Conservation (phyloP, 177 flowering plant genomes). For the Vitis hybrid region DNA sequence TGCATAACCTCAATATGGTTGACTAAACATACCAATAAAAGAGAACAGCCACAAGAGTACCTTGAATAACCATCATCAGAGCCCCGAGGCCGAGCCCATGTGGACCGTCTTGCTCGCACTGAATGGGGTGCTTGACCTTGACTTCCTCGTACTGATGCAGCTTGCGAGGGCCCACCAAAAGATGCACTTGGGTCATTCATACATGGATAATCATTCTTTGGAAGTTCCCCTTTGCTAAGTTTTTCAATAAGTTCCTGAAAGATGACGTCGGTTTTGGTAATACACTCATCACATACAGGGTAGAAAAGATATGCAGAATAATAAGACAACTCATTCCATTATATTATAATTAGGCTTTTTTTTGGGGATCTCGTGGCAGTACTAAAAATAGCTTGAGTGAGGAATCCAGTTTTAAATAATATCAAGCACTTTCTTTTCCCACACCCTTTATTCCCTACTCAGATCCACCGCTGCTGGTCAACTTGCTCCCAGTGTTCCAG, state of each 20-base stretch:
- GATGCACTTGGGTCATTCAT: constrained; percentile 95
- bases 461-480: too few relatives aligned
- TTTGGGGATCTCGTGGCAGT: too few relatives aligned
- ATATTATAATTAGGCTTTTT: too few relatives aligned
- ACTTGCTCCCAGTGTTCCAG: too few relatives aligned
- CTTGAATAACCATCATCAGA: constrained; percentile 99
- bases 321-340: too few relatives aligned
- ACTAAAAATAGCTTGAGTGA: too few relatives aligned
- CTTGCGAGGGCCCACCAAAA: constrained; percentile 54
- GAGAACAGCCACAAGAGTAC: constrained; percentile 28
- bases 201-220: constrained; percentile 85
- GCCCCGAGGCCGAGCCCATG: constrained; percentile 92
- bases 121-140: constrained; percentile 69
- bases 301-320: too few relatives aligned
- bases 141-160: constrained; percentile 32
- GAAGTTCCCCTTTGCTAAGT: constrained; percentile 76
- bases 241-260: constrained; percentile 87
- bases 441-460: too few relatives aligned
- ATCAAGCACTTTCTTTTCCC: too few relatives aligned
- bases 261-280: background rate
- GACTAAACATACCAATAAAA: background rate
- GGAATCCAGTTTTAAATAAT: too few relatives aligned
- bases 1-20: background rate
- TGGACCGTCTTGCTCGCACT: constrained; percentile 90
- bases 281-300: too few relatives aligned